These are phyloP conservation scores for Teratosphaeria gauchensis DNA, from an alignment of 2,329 filamentous ascomycete genomes.

Conservation along the genomic window DNA sequence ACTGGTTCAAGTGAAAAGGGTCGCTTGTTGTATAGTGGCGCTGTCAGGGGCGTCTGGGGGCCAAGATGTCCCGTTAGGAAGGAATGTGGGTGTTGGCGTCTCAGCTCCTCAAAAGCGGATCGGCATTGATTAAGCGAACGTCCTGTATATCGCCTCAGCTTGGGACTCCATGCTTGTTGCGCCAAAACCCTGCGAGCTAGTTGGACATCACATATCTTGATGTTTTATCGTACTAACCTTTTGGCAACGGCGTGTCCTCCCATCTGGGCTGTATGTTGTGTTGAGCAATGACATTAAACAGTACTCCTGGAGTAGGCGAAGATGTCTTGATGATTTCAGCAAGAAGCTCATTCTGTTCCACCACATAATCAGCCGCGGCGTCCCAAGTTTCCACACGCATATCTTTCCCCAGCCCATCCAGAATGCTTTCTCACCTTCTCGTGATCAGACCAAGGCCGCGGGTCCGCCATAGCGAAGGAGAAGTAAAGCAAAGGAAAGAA, in stretches of 20 bases:
- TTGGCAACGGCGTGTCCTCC: constrained; percentile 41
- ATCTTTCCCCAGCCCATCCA: background rate
- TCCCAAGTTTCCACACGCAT: background rate
- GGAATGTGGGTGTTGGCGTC: constrained; percentile 8
- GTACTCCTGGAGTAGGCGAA: constrained; percentile 32
- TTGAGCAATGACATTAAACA: constrained; percentile 36
- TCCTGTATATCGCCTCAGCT: constrained; percentile 15
- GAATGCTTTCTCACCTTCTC: constrained; percentile 32
- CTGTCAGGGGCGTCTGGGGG: constrained; percentile 18
- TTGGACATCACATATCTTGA: background rate
- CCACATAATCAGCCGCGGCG: constrained; percentile 6
- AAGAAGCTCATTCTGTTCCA: constrained; percentile 32
- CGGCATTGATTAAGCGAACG: constrained; percentile 26
- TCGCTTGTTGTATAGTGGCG: constrained; percentile 18
- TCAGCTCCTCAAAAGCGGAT: constrained; percentile 20
- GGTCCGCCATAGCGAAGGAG: constrained; percentile 33
- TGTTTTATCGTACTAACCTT: constrained; percentile 30
- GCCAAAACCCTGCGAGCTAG: background rate
- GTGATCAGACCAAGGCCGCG: constrained; percentile 37
- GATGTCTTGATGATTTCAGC: constrained; percentile 44
- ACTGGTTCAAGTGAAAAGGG: constrained; percentile 20
- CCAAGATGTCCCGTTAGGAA: constrained; percentile 9
- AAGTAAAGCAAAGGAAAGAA: constrained; percentile 20
- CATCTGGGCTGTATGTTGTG: constrained; percentile 37
- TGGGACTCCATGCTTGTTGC: background rate